Conservation (phyloP, 2,329 filamentous ascomycete genomes). For the Beauveria scarabaeidicola region DNA sequence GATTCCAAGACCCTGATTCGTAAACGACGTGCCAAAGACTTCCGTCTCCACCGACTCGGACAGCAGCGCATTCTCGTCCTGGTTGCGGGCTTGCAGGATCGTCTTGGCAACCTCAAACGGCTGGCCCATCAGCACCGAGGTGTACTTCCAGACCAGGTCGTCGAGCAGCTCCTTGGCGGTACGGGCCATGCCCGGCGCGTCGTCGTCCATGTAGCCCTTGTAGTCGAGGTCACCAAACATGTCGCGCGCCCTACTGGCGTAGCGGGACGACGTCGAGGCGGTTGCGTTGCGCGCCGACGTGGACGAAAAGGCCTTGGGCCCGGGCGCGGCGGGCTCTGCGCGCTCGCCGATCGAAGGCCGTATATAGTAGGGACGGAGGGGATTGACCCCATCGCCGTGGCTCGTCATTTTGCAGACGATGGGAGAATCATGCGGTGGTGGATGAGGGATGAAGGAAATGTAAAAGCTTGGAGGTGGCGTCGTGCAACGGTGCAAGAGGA, state of each 20-base stretch:
- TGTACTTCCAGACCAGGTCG: constrained; percentile 86
- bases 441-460: background rate
- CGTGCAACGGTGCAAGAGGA: background rate
- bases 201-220: constrained; percentile 72
- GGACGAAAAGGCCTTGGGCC: constrained; percentile 37
- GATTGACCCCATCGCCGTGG: constrained; percentile 46
- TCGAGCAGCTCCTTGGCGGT: constrained; percentile 71
- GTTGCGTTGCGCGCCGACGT: constrained; percentile 33
- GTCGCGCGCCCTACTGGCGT: constrained; percentile 64
- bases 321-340: constrained; percentile 27
- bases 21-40: constrained; percentile 20
- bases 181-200: constrained; percentile 65
- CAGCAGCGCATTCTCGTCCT: constrained; percentile 38
- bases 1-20: constrained; percentile 26
- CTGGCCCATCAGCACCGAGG: constrained; percentile 78
- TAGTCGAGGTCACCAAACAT: constrained; percentile 89
- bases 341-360: constrained; percentile 47
- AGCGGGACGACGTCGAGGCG: constrained; percentile 27
- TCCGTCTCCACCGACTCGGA: constrained; percentile 18
- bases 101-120: constrained; percentile 97
- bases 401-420: constrained; percentile 32
- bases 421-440: constrained; percentile 18
- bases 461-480: background rate
- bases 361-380: constrained; percentile 62
- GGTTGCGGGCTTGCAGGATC: constrained; percentile 67